A percentile compares a stretch with the other conserved stretches of the same genome.
Evolutionary conservation across 192 early-diverging fungal genomes (phyloP).

Genomic region (Coemansia biformis): DNA sequence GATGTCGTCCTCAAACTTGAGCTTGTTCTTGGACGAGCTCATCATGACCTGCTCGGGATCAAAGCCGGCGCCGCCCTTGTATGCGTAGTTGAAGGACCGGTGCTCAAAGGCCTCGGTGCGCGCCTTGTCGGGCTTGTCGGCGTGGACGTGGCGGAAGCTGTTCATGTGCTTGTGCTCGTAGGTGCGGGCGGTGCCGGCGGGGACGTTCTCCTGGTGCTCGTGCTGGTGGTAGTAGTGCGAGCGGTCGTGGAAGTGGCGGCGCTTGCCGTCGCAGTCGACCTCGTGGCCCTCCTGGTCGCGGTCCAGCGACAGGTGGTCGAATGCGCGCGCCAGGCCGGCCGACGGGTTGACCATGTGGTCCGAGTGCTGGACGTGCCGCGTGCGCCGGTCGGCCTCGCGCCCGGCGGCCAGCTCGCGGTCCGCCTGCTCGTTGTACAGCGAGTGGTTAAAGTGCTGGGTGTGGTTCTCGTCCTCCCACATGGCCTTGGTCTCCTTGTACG

Average conservation of each 20-base stretch:
- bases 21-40: constrained; percentile 48
- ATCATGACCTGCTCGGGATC: constrained; percentile 52
- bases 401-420: constrained; percentile 42
- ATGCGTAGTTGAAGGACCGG: constrained; percentile 54
- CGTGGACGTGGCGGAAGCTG: constrained; percentile 48
- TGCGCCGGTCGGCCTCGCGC: constrained; percentile 44
- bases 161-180: constrained; percentile 57
- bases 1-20: constrained; percentile 53
- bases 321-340: constrained; percentile 47
- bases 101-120: constrained; percentile 53
- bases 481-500: constrained; percentile 53
- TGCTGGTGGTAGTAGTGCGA: constrained; percentile 55
- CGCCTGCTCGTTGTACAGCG: constrained; percentile 53
- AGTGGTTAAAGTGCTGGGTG: constrained; percentile 54
- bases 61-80: constrained; percentile 50
- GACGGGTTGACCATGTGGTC: constrained; percentile 51
- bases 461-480: constrained; percentile 54
- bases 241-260: constrained; percentile 49
- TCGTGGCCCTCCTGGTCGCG: constrained; percentile 52
- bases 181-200: constrained; percentile 44
- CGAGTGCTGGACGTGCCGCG: constrained; percentile 50
- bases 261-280: constrained; percentile 47
- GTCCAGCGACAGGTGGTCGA: constrained; percentile 51
- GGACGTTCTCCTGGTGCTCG: constrained; percentile 54
- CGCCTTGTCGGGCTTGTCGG: constrained; percentile 49